Evolutionary conservation across 2,329 filamentous ascomycete species (phyloP), one percentile per base, ranked within the genome.

Genomic region (Curvularia verruculosa): DNA sequence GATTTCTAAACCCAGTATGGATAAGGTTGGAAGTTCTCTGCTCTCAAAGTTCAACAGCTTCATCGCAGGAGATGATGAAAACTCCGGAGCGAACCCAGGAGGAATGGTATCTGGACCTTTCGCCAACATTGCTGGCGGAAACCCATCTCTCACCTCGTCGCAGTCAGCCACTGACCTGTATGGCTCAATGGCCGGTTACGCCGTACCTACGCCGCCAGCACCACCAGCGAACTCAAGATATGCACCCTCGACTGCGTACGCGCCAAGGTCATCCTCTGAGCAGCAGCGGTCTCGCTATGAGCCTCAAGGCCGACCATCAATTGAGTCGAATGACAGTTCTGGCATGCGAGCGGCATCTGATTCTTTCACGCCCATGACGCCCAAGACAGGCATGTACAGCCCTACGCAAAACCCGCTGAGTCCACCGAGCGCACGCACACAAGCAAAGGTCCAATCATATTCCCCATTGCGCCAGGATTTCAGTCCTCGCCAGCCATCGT

Each of bases 11-110:
- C 92, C 94, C 6, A 97, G 87, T 75, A 96, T 98, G 85, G 93
- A 96, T 76, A 96, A 96, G 77, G 92, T 98, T 0, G 95, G 93
- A 2, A 92, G 90, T 59, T 92, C 90, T 31, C 87, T 98, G 73
- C 93, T 92, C 85, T 92, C 88, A 63, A 92, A 90, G 57, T 97
- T 99, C 78, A 98, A 93, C 78, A 97, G 92, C 70, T 99, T 99
- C 71, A 92, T 99, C 59, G 88, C 90, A 49, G 96, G 95, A 13
- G 94, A 97, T 58, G 94, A 98, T 52, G 86, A 85, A 50, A 89
- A 92, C 49, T 82, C 82, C 31, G 82, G 82, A 9, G 86, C 84
- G 0, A 83, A 81, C 8, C 81, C 85, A 12, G 81, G 80, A 5
- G 86, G 85, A 43, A 81, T 75, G 31, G 84, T 84, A 48, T 78